Evolutionary conservation across 345 rosid species (phyloP).

Genomic region (Hirschfeldia incana): DNA sequence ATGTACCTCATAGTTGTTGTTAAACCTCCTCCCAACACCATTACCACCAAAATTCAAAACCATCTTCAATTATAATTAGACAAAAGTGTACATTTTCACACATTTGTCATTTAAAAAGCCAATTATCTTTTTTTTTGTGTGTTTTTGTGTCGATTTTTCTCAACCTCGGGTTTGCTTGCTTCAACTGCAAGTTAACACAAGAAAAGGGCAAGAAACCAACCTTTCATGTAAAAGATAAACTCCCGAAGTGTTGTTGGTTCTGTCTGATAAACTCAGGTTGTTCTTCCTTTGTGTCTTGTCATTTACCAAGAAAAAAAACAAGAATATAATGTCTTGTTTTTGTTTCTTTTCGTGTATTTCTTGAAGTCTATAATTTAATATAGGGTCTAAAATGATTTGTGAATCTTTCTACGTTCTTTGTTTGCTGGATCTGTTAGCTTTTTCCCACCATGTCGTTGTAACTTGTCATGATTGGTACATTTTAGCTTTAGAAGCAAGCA

Average conservation of each 20-base stretch:
- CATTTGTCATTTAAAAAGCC: conserved; percentile 42
- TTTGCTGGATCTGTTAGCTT: conserved; percentile 22
- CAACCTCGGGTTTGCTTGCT: conserved; percentile 43
- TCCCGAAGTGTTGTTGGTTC: conserved; percentile 33
- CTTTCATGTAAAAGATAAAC: conserved; percentile 32
- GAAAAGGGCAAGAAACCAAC: conserved; percentile 23
- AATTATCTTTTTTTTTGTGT: conserved; percentile 29
- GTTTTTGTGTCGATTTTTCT: conserved; percentile 37
- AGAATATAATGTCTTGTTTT: not conserved
- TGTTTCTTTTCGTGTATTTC: not conserved
- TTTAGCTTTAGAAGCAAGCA: conserved; percentile 19
- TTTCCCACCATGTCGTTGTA: conserved; percentile 21
- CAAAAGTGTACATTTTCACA: conserved; percentile 45
- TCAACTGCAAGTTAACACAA: conserved; percentile 34
- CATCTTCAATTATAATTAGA: conserved; percentile 25
- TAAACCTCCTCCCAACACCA: conserved; percentile 5
- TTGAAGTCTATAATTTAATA: conserved; percentile 32
- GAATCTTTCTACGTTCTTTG: conserved; percentile 20
- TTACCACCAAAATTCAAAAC: conserved; percentile 15
- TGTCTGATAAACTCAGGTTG: not conserved
- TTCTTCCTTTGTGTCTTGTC: not conserved
- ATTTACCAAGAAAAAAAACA: not conserved
- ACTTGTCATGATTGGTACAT: conserved; percentile 28
- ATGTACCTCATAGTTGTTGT: conserved; percentile 49
- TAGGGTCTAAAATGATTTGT: conserved; percentile 35